A percentile compares a stretch with the other conserved stretches of the same genome.
These are phyloP conservation scores for Eustoma russellianum DNA, from an alignment of 257 asterid species.

Conservation along the genomic window DNA sequence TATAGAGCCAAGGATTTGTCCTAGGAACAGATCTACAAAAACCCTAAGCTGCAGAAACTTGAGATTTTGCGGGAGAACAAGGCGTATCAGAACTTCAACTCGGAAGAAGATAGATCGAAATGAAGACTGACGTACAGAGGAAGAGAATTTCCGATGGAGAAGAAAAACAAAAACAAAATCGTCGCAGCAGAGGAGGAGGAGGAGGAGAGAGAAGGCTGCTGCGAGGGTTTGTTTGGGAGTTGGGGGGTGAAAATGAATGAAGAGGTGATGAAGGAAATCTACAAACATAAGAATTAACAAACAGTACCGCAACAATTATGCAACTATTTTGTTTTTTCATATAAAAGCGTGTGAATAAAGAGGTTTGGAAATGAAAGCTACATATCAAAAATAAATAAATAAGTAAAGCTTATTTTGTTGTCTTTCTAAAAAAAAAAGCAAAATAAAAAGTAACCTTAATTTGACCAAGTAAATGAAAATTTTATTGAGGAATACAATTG, in stretches of 20 bases:
- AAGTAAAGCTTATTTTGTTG: too few relatives aligned
- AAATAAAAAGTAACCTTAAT: too few relatives aligned
- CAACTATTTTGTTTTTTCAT: too few relatives aligned
- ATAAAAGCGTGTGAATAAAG: too few relatives aligned
- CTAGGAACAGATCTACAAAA: conserved; percentile 44
- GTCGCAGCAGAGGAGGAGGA: conserved; percentile 4
- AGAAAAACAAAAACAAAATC: conserved; percentile 10
- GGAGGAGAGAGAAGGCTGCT: neutral
- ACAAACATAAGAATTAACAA: neutral
- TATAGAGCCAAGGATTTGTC: conserved; percentile 1
- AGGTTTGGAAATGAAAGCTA: too few relatives aligned
- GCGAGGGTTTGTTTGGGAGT: neutral
- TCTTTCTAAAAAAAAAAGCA: too few relatives aligned
- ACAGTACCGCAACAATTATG: too few relatives aligned
- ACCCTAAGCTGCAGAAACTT: conserved; percentile 27
- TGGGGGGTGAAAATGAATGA: too few relatives aligned
- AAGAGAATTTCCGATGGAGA: conserved; percentile 5
- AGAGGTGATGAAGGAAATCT: too few relatives aligned
- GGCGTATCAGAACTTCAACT: conserved; percentile 34
- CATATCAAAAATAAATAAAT: too few relatives aligned
- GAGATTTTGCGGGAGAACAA: conserved; percentile 14
- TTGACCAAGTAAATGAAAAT: too few relatives aligned
- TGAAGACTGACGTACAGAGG: conserved; percentile 24
- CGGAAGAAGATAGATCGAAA: conserved; percentile 17
- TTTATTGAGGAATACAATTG: too few relatives aligned